Evolutionary conservation across 768 basidiomycete genomes (phyloP), one percentile per base, ranked within the genome.

Genomic region (Rhizopogon roseolus): DNA sequence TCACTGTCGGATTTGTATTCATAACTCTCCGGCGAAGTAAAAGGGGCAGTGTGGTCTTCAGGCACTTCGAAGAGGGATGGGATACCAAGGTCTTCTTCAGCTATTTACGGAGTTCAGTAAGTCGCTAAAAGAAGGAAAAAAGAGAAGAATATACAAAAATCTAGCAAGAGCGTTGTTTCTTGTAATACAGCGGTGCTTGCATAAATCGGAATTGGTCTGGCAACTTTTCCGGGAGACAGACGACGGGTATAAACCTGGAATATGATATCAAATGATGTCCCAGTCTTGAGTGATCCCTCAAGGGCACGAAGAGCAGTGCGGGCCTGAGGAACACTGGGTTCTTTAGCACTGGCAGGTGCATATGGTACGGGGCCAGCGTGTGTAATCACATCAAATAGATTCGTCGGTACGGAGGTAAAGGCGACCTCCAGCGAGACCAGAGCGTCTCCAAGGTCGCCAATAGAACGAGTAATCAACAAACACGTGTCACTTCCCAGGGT

Each of bases 1-100:
- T 51, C 50, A 27, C 50, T 51, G 22, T 51, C 50, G 11, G 50
- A 51, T 29, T 51, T 39, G 25, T 51, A 51, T 13, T 51, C 50
- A n/a, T 41, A 51, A 27, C 17, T 39, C 22, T 51, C 49, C 7
- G 32, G 14, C 6, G 37, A 17, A 28, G 28, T 13, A 34, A 36
- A n/a, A 1, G 28, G 28, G 27, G 34, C 13, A 38, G 36, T 38
- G 13, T 5, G 14, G 37, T 14, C 37, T 38, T 22, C 42, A 43
- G 14, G 11, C 28, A 43, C 0, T 43, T 25, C 42, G 16, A 44
- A 29, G 22, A 22, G 28, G 7, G 4, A 0, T 16, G 22, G 11
- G 22, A 44, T 19, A 25, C 16, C 5, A 29, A 44, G 42, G 6
- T 25, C 28, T 44, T 29, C 22, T 44, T 44, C 22, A 17, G 42